These are phyloP conservation scores for Psilocybe azurescens DNA, from an alignment of 768 basidiomycete species.

Conservation along the genomic window DNA sequence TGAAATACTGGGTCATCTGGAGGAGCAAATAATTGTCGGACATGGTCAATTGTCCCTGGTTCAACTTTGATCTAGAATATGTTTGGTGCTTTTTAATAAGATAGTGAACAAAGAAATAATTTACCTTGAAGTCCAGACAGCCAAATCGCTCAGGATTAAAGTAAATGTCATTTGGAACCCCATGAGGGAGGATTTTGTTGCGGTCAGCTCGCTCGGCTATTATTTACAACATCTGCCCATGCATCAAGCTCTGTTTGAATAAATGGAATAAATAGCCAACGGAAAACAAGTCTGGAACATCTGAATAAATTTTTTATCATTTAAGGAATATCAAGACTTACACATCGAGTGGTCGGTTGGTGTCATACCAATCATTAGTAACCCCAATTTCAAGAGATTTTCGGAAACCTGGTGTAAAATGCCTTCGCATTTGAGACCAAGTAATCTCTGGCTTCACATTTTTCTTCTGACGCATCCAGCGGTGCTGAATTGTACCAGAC, in stretches of 20 bases:
- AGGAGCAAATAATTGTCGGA: slow-evolving; percentile 10
- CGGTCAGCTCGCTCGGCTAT: slow-evolving; percentile 4
- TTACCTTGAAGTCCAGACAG: slow-evolving; percentile 5
- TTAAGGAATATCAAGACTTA: neutral
- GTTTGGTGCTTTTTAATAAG: neutral
- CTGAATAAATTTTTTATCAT: neutral
- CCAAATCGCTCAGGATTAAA: neutral
- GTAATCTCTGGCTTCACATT: slow-evolving; percentile 45
- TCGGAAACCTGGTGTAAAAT: slow-evolving; percentile 44
- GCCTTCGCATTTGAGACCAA: slow-evolving; percentile 39
- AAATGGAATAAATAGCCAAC: slow-evolving; percentile 9
- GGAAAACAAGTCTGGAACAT: slow-evolving; percentile 1
- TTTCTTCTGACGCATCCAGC: slow-evolving; percentile 35
- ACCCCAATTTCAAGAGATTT: slow-evolving; percentile 35
- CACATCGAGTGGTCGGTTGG: slow-evolving; percentile 6
- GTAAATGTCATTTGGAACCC: slow-evolving; percentile 7
- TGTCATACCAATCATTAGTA: slow-evolving; percentile 5
- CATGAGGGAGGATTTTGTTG: slow-evolving; percentile 16
- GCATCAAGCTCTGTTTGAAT: slow-evolving; percentile 7
- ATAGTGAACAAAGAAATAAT: too few relatives aligned
- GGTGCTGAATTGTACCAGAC: slow-evolving; percentile 25
- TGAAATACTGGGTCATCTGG: slow-evolving; percentile 17
- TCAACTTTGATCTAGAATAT: slow-evolving; percentile 16
- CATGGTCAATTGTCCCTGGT: neutral
- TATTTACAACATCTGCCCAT: slow-evolving; percentile 5